Evolutionary conservation across 805 yeast species (phyloP).

Genomic region (Starmerella scarabaei): DNA sequence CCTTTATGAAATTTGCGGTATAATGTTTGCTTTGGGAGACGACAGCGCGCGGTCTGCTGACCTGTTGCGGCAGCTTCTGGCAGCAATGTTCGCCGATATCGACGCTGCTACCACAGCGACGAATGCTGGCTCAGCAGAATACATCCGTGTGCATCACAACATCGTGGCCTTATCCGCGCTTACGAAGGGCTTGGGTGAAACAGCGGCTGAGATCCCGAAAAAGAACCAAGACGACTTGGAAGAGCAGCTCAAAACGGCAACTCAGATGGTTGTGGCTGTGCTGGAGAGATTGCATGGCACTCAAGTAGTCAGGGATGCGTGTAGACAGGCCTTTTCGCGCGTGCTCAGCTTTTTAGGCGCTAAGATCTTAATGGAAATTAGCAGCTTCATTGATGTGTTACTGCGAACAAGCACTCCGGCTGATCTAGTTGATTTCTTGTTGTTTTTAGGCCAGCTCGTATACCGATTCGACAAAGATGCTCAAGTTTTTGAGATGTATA

Average conservation of each 20-base stretch:
- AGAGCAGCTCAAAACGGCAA: conserved; percentile 48
- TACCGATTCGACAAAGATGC: conserved; percentile 61
- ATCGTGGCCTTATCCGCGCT: conserved; percentile 82
- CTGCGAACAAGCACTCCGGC: conserved; percentile 45
- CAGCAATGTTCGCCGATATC: conserved; percentile 14
- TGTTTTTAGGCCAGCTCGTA: conserved; percentile 77
- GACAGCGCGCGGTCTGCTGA: conserved; percentile 23
- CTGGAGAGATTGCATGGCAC: conserved; percentile 57
- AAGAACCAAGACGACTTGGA: conserved; percentile 25
- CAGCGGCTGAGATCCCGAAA: conserved; percentile 11
- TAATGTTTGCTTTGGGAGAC: conserved; percentile 49
- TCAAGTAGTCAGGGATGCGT: conserved; percentile 67
- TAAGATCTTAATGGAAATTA: conserved; percentile 39
- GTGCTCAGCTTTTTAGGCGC: conserved; percentile 59
- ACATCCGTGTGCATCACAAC: conserved; percentile 69
- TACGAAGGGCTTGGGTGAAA: conserved; percentile 67
- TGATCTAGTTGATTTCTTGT: conserved; percentile 68
- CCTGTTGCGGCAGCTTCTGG: conserved; percentile 15
- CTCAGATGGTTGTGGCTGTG: conserved; percentile 73
- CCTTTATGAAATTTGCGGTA: conserved; percentile 75
- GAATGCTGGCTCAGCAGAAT: conserved; percentile 6
- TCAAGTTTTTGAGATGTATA: conserved; percentile 57
- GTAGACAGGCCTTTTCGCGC: conserved; percentile 78
- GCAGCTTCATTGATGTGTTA: conserved; percentile 57
- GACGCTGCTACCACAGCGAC: conserved; percentile 27